Evolutionary conservation across 116 monocot genomes (phyloP).

Genomic region (Dioscorea cayenensis): DNA sequence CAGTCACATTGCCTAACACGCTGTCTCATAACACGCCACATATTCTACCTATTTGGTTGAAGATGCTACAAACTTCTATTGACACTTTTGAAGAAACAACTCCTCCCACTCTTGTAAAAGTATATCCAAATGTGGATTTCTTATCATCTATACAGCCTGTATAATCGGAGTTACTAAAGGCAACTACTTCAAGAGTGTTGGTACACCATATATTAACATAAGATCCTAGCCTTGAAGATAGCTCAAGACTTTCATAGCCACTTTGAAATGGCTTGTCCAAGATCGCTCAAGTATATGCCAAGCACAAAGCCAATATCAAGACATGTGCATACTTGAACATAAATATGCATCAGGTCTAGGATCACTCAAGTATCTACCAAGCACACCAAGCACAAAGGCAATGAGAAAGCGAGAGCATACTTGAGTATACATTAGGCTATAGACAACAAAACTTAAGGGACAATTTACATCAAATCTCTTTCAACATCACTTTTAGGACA

Average conservation of each 20-base stretch:
- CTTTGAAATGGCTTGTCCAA: background rate
- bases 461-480: background rate
- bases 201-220: background rate
- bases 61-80: too few species aligned
- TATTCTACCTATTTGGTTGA: background rate
- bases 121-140: background rate
- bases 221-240: background rate
- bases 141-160: background rate
- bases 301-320: too few species aligned
- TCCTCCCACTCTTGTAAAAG: too few species aligned
- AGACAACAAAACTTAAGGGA: background rate
- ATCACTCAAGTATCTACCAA: background rate
- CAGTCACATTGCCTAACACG: constrained; percentile 1
- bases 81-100: constrained; percentile 1
- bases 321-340: too few species aligned
- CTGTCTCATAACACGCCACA: background rate
- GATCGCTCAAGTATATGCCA: too few species aligned
- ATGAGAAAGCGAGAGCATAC: background rate
- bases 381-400: background rate
- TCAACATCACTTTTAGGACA: background rate
- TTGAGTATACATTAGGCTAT: background rate
- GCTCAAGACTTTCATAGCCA: background rate
- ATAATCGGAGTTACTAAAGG: background rate
- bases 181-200: background rate
- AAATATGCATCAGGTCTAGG: background rate